Conservation (phyloP, 306 rosid genomes). For the Morella rubra region DNA sequence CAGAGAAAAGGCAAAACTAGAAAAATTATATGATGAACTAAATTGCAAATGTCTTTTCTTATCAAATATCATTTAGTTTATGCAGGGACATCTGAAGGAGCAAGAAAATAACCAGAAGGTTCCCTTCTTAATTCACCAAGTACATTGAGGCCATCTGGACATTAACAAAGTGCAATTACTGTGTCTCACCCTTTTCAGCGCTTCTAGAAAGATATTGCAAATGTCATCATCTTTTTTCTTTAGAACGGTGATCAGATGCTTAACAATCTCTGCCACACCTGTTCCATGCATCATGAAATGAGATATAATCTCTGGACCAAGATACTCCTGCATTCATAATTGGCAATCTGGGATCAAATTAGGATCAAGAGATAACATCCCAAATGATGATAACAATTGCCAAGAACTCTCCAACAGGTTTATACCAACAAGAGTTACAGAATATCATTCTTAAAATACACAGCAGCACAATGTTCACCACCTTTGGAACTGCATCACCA, state of each 20-base stretch:
- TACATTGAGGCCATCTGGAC: slow-evolving; percentile 17
- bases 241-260: slow-evolving; percentile 63
- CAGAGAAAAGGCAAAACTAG: background rate
- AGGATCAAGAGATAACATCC: background rate
- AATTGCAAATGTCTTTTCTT: background rate
- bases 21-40: background rate
- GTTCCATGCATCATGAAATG: slow-evolving; percentile 80
- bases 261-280: slow-evolving; percentile 69
- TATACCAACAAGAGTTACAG: slow-evolving; percentile 12
- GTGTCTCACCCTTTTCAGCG: slow-evolving; percentile 71
- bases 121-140: background rate
- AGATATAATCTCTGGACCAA: slow-evolving; percentile 82
- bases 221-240: slow-evolving; percentile 64
- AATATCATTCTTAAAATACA: background rate
- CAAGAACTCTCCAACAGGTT: background rate
- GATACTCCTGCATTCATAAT: slow-evolving; percentile 66
- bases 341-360: slow-evolving; percentile 22
- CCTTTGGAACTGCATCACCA: slow-evolving; percentile 69
- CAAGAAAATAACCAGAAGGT: background rate
- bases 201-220: slow-evolving; percentile 65
- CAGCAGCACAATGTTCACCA: slow-evolving; percentile 40
- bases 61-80: background rate
- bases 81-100: background rate
- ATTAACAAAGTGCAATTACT: slow-evolving; percentile 3
- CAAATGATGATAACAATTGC: background rate